phyloP scores from a whole-genome alignment of 1,139 yeast species.

The Sugiyamaella sp. region DNA sequence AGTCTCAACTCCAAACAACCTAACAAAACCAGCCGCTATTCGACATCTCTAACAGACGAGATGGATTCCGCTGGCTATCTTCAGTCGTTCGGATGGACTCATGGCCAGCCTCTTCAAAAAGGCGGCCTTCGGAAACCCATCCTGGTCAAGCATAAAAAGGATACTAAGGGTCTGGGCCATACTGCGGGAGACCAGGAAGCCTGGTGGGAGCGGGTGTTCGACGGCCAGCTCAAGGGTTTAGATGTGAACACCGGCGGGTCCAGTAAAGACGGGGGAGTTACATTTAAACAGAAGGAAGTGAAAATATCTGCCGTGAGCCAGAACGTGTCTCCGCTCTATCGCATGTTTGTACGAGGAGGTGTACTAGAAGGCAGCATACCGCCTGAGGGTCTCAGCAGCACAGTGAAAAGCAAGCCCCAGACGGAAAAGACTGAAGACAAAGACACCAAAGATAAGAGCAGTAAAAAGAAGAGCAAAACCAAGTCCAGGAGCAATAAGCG shows the following conservation, averaged over 20 bases:
- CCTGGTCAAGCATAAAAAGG: constrained; percentile 85
- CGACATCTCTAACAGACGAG: background rate
- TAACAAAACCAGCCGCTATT: background rate
- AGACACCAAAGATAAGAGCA: constrained; percentile 30
- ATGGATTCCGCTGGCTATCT: constrained; percentile 82
- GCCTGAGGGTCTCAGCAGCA: constrained; percentile 26
- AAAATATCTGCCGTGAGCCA: constrained; percentile 40
- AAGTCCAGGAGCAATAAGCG: constrained; percentile 12
- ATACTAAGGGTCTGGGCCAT: constrained; percentile 86
- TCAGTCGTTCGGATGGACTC: constrained; percentile 84
- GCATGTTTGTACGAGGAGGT: constrained; percentile 80
- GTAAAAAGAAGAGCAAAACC: constrained; percentile 33
- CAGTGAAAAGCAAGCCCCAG: constrained; percentile 26
- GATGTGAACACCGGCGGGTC: constrained; percentile 54
- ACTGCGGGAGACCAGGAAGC: constrained; percentile 71
- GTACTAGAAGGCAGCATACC: constrained; percentile 75
- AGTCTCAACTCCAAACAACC: background rate
- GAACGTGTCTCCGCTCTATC: constrained; percentile 52
- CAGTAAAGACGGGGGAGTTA: constrained; percentile 37
- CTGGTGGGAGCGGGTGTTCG: constrained; percentile 97
- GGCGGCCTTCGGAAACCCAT: constrained; percentile 89
- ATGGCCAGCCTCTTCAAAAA: constrained; percentile 77
- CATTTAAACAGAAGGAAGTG: constrained; percentile 42
- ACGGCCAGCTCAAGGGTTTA: constrained; percentile 81
- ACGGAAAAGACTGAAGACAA: constrained; percentile 28